phyloP scores from a whole-genome alignment of 2,329 filamentous ascomycete species.

The Monilinia laxa region DNA sequence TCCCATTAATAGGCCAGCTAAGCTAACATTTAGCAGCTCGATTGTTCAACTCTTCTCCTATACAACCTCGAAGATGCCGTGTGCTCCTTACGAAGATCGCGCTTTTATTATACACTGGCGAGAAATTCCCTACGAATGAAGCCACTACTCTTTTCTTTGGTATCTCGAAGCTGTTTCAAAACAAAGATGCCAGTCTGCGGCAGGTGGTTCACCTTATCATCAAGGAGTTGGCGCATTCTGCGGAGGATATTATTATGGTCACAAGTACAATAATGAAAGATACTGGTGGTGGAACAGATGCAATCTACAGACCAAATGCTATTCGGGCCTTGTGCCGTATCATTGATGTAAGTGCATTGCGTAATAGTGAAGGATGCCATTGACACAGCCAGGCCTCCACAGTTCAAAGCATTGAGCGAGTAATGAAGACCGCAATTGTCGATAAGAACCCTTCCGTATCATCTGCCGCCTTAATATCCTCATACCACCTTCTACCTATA shows the following conservation, averaged over 20 bases:
- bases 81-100: conserved; percentile 97
- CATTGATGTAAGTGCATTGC: conserved; percentile 72
- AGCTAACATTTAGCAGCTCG: conserved; percentile 65
- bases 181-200: conserved; percentile 95
- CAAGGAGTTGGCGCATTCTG: conserved; percentile 93
- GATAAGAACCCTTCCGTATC: conserved; percentile 98
- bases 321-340: conserved; percentile 94
- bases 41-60: conserved; percentile 95
- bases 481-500: conserved; percentile 95
- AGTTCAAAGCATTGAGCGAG: conserved; percentile 94
- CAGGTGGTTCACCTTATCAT: conserved; percentile 99
- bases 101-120: conserved; percentile 92
- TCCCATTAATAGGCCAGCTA: conserved; percentile 37
- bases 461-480: conserved; percentile 91
- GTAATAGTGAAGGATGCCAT: conserved; percentile 29
- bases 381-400: conserved; percentile 69
- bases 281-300: conserved; percentile 90
- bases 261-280: conserved; percentile 99
- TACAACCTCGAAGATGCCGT: conserved; percentile 95
- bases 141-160: conserved; percentile 98
- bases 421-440: conserved; percentile 98
- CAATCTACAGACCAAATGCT: conserved; percentile 91
- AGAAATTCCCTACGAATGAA: conserved; percentile 95
- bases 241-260: conserved; percentile 99
- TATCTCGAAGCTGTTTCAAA: conserved; percentile 98